These are phyloP conservation scores for Sicyos baderoa DNA, from an alignment of 306 rosid genomes.

Conservation along the genomic window DNA sequence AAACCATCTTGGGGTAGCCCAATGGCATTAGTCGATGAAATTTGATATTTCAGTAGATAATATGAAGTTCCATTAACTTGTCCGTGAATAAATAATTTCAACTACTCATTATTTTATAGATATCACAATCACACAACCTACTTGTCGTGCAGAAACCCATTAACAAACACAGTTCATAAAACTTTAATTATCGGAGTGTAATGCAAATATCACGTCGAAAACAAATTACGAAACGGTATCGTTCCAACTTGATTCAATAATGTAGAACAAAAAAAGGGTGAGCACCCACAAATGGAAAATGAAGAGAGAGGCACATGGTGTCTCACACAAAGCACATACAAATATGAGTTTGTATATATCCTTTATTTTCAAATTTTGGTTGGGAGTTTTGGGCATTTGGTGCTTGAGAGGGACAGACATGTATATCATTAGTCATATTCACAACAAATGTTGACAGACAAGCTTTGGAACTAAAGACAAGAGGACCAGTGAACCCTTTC, in stretches of 20 bases:
- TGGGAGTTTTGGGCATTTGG: slow-evolving; percentile 11
- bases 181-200: not conserved
- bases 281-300: slow-evolving; percentile 1
- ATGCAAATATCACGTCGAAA: not conserved
- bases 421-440: slow-evolving; percentile 19
- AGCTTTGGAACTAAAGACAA: slow-evolving; percentile 6
- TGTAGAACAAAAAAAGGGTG: not conserved
- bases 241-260: not conserved
- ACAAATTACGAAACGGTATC: not conserved
- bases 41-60: too few species aligned
- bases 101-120: not conserved
- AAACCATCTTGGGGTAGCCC: too few species aligned
- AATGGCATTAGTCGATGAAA: too few species aligned
- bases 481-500: not conserved
- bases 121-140: not conserved
- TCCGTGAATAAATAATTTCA: not conserved
- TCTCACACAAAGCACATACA: slow-evolving; percentile 7
- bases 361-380: not conserved
- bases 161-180: not conserved
- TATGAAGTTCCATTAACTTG: too few species aligned
- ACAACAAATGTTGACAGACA: slow-evolving; percentile 8
- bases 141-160: not conserved
- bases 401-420: slow-evolving; percentile 13
- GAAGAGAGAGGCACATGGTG: slow-evolving; percentile 1
- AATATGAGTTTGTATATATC: not conserved